Base-by-base conservation (phyloP, 1,139 yeast species). In the Candida sp. region DNA sequence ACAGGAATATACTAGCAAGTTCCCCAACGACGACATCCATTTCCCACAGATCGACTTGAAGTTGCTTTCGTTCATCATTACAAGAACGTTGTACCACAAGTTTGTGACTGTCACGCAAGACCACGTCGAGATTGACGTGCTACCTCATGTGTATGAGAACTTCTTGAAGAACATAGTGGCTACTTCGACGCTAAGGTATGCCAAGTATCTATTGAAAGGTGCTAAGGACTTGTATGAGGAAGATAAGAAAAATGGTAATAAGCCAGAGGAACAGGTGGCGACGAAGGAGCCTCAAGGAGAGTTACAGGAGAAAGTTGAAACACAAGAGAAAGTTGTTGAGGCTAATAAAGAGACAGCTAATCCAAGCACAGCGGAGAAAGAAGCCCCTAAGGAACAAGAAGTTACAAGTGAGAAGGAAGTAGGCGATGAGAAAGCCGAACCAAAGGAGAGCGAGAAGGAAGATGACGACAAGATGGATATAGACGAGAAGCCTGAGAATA, bases 131-230 rank as follows among this genome's bases (percentile, higher is more conserved):
- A 54, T 67, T 23, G 59, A 62, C 9, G 52, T 62, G 11, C 47
- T 54, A 28, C 60, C 65, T 22, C 49, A 55, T 33, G 46, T 48
- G 5, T 57, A 57, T 49, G 60, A 57, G 26, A 53, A 53, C 52
- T 42, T 52, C n/a, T 59, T 74, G 55, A 66, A 67, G 45, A 53
- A 60, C 26, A 61, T 70, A 2, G 63, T 73, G 1, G 58, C 71
- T 5, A 59, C 63, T 4, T 63, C 73, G 2, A 56, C 71, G 0
- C 54, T 60, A 48, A 54, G 59, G 31, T 72, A 73, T 51, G 59
- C 69, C 2, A 58, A 60, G 37, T 56, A 59, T 38, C 59, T 74
- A 49, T 52, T 69, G 27, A 66, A 63, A 44, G 61, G 66, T 49
- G 63, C 73, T 27, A 68, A 69, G 49, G 74, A 68, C 41, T 58